Percentiles rank a stretch among this genome's conserved stretches.
These are phyloP conservation scores for Cryptomeria japonica DNA, from an alignment of 75 land plant genomes.

Conservation along the genomic window DNA sequence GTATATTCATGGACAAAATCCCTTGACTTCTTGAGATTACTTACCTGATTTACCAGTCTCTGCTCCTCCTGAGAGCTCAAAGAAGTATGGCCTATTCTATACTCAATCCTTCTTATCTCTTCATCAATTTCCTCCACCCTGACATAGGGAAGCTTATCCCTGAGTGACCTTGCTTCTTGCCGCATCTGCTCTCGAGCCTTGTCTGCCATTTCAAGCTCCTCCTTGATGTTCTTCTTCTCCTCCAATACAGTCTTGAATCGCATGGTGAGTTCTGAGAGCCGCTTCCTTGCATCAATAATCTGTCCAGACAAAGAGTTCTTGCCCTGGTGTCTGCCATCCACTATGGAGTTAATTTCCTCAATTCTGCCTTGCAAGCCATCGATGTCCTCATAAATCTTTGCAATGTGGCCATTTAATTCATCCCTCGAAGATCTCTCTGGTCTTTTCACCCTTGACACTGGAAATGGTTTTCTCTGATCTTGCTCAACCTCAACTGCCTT, in stretches of 20 bases:
- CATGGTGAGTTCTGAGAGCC: conserved; percentile 18
- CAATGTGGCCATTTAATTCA: not conserved
- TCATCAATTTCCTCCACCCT: conserved; percentile 51
- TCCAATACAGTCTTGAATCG: conserved; percentile 23
- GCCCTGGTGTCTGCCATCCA: conserved; percentile 35
- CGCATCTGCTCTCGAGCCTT: conserved; percentile 34
- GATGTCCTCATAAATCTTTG: conserved; percentile 20
- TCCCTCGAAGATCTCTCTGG: conserved; percentile 10
- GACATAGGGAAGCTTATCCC: conserved; percentile 31
- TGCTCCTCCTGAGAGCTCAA: conserved; percentile 41
- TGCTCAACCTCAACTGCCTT: not conserved
- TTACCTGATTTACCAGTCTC: conserved; percentile 28
- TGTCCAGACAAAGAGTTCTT: conserved; percentile 24
- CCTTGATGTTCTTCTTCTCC: conserved; percentile 21
- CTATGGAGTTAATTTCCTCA: conserved; percentile 25
- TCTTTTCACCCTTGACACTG: not conserved
- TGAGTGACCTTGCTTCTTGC: conserved; percentile 19
- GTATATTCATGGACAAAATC: conserved; percentile 36
- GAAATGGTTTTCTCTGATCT: not conserved
- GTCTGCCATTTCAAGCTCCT: conserved; percentile 32
- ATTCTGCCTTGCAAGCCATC: conserved; percentile 24
- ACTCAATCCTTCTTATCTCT: conserved; percentile 39
- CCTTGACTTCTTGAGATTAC: conserved; percentile 34
- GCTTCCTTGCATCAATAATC: conserved; percentile 26
- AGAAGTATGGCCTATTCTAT: conserved; percentile 36